Evolutionary conservation across 202 grass and related monocot genomes (phyloP), one percentile per base, ranked within the genome.

Genomic region (Tripidium arundinaceum): DNA sequence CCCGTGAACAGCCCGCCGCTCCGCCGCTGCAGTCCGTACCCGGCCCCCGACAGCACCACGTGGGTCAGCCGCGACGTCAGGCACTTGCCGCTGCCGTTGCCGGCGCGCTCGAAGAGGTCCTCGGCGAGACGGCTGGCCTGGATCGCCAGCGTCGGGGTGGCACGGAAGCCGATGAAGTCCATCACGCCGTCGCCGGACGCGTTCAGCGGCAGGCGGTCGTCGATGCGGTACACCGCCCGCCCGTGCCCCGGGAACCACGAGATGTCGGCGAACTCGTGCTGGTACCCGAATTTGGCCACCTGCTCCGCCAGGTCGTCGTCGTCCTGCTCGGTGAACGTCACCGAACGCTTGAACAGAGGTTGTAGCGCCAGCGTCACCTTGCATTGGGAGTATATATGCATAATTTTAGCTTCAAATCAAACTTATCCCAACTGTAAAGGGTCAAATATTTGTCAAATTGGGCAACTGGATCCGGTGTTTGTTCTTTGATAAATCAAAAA

Each of bases 221-320:
- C 90, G 0, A 84, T n/a, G 70, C 87, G 87, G 81, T 93, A 93
- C 19, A 85, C 31, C 0, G 80, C 87, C 0, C 80, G 76, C 6
- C 65, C 43, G 11, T 79, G 81, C 1, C 77, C 84, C 0, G 87
- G 90, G 62, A 67, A 93, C 90, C 90, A 93, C 0, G 84, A 18
- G 25, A 93, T 75, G 62, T 90, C 87, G 21, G 87, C 90, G 67
- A 90, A 93, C 73, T 93, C 90, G 43, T 93, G 81, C 50, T 84
- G 75, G 52, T 73, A 65, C 0, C 75, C 90, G 31, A 92, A 89
- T 19, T 49, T 86, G 41, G 36, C 22, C 36, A 85, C 55, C 74
- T 83, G 75, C 15, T 86, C 86, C 7, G 37, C 84, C 1, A 94
- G 70, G 65, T 89, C 92, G 6, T 37, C 33, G 66, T 91, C 92